Evolutionary conservation across 192 early-diverging fungal species (phyloP).

Genomic region (Coemansia sp.): DNA sequence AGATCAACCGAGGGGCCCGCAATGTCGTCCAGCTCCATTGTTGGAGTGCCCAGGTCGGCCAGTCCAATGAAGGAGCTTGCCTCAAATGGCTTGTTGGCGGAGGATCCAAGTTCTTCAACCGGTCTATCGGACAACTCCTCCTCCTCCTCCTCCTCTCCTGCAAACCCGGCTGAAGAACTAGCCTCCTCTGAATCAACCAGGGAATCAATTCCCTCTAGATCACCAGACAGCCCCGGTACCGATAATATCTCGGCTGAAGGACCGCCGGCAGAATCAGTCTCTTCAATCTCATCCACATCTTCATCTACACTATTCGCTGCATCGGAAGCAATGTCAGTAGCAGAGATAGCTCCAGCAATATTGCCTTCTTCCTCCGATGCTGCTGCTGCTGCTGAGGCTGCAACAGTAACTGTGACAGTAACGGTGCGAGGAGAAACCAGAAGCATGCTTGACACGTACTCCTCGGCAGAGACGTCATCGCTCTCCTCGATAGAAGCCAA

Average conservation of each 20-base stretch:
- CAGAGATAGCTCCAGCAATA: neutral
- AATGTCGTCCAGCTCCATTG: neutral
- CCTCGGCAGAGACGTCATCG: neutral
- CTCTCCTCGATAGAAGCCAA: neutral
- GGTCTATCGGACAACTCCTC: neutral
- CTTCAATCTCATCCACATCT: no score
- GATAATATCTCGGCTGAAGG: no score
- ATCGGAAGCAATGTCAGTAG: neutral
- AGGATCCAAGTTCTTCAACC: neutral
- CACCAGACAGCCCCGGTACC: neutral
- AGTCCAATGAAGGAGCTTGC: neutral
- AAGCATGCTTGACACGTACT: neutral
- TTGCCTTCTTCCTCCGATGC: neutral
- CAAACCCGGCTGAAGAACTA: neutral
- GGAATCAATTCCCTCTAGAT: neutral
- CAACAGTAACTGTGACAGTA: slow-evolving; percentile 8
- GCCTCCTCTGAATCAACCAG: neutral
- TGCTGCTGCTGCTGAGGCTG: neutral
- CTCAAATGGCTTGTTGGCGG: neutral
- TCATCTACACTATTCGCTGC: neutral
- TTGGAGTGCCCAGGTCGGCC: neutral
- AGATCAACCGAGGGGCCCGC: neutral
- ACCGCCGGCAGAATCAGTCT: no score
- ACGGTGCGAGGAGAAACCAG: slow-evolving; percentile 1
- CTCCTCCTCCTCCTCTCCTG: neutral